Conservation (phyloP, 129 eudicot genomes). For the Flaveria sonorensis region DNA sequence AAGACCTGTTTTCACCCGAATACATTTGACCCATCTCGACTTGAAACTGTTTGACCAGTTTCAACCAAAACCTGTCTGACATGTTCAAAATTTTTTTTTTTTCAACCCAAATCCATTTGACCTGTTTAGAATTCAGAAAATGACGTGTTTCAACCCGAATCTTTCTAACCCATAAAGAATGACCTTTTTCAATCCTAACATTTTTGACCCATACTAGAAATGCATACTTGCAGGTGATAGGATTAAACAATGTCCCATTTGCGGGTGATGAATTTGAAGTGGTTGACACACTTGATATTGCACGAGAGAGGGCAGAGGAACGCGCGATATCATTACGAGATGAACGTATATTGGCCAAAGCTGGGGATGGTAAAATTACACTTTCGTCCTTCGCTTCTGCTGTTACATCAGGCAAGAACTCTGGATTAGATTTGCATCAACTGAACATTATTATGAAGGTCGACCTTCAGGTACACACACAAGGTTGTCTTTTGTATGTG, state of each 20-base stretch:
- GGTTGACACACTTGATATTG: conserved; percentile 75
- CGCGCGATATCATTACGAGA: conserved; percentile 66
- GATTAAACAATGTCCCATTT: conserved; percentile 80
- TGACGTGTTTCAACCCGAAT: background rate
- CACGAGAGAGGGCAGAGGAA: conserved; percentile 82
- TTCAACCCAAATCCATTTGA: background rate
- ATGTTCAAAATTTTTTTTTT: background rate
- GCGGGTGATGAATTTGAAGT: conserved; percentile 99
- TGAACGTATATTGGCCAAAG: conserved; percentile 76
- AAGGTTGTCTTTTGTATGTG: conserved; percentile 5
- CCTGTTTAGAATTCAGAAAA: background rate
- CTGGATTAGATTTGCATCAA: conserved; percentile 91
- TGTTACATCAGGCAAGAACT: conserved; percentile 67
- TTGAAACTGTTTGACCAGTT: background rate
- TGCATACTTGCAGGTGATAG: conserved; percentile 60
- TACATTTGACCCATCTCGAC: background rate
- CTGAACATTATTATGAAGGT: conserved; percentile 80
- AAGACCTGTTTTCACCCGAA: background rate
- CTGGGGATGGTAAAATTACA: conserved; percentile 86
- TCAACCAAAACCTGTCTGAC: background rate
- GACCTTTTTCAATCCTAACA: background rate
- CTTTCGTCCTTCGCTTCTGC: conserved; percentile 94
- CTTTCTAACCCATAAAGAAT: background rate
- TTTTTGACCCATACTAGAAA: background rate
- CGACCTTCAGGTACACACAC: conserved; percentile 76